These are phyloP conservation scores for Fusarium odoratissimum DNA, from an alignment of 2,329 filamentous ascomycete species.

Conservation along the genomic window DNA sequence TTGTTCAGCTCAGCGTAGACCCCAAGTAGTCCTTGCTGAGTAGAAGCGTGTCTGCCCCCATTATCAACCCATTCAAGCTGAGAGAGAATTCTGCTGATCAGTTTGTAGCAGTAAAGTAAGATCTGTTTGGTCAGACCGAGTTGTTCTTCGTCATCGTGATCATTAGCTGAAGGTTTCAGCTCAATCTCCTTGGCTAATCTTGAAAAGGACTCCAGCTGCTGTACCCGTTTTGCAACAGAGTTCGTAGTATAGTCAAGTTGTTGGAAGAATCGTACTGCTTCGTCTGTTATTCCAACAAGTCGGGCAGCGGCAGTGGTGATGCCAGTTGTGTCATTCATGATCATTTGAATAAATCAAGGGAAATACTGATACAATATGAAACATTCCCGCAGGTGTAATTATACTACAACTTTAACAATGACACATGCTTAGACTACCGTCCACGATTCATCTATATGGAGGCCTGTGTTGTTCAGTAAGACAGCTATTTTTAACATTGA, in stretches of 20 bases:
- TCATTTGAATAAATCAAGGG: rapidly evolving
- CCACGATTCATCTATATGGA: not conserved
- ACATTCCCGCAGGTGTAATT: no score
- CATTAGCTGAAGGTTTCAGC: not conserved
- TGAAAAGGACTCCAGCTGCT: not conserved
- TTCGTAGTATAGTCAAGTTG: not conserved
- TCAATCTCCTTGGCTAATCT: not conserved
- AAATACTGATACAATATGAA: not conserved
- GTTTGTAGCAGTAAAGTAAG: not conserved
- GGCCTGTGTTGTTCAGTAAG: not conserved
- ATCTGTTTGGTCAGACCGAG: not conserved
- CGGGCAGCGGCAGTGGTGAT: slow-evolving; percentile 2
- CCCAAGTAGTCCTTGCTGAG: not conserved
- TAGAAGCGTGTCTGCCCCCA: not conserved
- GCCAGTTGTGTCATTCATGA: not conserved
- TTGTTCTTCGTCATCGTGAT: not conserved
- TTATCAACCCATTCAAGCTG: not conserved
- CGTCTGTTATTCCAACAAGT: slow-evolving; percentile 4
- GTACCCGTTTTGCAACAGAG: not conserved
- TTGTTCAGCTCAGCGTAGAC: not conserved
- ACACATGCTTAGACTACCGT: not conserved
- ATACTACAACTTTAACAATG: no score
- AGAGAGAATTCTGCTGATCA: not conserved
- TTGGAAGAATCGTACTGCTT: slow-evolving; percentile 10
- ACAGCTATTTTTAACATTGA: not conserved